These are phyloP conservation scores for Coniella vitis DNA, from an alignment of 2,329 filamentous ascomycete species.

Conservation along the genomic window DNA sequence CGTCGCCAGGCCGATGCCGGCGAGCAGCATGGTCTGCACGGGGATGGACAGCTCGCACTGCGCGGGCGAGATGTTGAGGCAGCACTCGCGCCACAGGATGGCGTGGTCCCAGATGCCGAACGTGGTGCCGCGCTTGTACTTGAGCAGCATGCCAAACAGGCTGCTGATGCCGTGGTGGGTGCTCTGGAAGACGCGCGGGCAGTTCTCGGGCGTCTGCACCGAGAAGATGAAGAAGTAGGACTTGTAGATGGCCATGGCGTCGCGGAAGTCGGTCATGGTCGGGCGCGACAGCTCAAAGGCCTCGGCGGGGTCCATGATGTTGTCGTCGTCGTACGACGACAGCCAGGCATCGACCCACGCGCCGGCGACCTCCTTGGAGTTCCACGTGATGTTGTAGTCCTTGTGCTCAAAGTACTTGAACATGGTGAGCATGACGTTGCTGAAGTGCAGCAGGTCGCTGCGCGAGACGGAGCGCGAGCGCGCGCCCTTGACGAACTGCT, in stretches of 20 bases:
- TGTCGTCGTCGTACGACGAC: conserved; percentile 34
- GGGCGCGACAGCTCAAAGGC: conserved; percentile 29
- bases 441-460: conserved; percentile 37
- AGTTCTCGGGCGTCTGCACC: conserved; percentile 48
- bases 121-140: conserved; percentile 52
- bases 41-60: conserved; percentile 41
- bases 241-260: conserved; percentile 29
- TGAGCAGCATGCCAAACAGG: conserved; percentile 55
- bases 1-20: conserved; percentile 39
- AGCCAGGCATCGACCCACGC: conserved; percentile 45
- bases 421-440: conserved; percentile 41
- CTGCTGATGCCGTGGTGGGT: conserved; percentile 56
- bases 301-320: conserved; percentile 25
- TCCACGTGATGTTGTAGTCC: conserved; percentile 44
- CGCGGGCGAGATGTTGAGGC: conserved; percentile 41
- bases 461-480: conserved; percentile 37
- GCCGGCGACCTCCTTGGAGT: conserved; percentile 36
- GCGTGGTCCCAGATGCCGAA: conserved; percentile 59
- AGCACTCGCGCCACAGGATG: conserved; percentile 54
- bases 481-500: conserved; percentile 41
- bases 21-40: conserved; percentile 40
- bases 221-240: conserved; percentile 51
- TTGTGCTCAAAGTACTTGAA: conserved; percentile 45
- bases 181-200: conserved; percentile 55
- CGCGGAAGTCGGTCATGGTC: conserved; percentile 28